Evolutionary conservation across 257 asterid genomes (phyloP), one percentile per base, ranked within the genome.

Genomic region (Solanum chilense): DNA sequence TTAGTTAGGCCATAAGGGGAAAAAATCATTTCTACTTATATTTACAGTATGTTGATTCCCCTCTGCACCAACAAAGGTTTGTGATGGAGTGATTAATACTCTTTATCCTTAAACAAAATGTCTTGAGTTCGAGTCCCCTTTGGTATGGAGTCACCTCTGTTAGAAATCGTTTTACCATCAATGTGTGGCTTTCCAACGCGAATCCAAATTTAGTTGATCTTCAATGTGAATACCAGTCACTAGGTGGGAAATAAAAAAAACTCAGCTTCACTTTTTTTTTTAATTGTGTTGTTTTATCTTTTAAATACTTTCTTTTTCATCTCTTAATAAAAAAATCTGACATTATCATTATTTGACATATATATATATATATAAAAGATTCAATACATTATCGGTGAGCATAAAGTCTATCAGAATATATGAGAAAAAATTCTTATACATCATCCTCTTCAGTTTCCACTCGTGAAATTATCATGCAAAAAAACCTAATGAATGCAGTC

Each of bases 231-330:
- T 39, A 39, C 41, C 41, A 7, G 0, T 6, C 41, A 39, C 7
- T 7, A 7, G 41, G 9, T 39, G 9, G 41, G 1, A 39, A 39
- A 1, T 1, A 35, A 6, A 39, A 39, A 39, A 39, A 62, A 62
- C 8, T 4, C 1, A 12, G 16, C 12, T 33, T 0, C 1, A 1
- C 13, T 15, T 7, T 29, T 29, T 33, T 70, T 31, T 1, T 7
- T 8, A 21, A 31, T 42, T 33, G 8, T 33, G 33, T n/a, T 15
- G 3, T 3, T 15, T 69, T 31, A 2, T 31, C 31, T 69, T 29
- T 69, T 31, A 5, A 69, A 5, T 5, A 35, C 7, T 35, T 35
- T 35, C 6, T 35, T 35, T 35, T 35, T 35, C 39, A 35, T 3
- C 39, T 35, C 39, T 5, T 35, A 35, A 35, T 35, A 35, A 10